Evolutionary conservation across 2,329 filamentous ascomycete species (phyloP).

Genomic region (Cryphonectria radicalis): DNA sequence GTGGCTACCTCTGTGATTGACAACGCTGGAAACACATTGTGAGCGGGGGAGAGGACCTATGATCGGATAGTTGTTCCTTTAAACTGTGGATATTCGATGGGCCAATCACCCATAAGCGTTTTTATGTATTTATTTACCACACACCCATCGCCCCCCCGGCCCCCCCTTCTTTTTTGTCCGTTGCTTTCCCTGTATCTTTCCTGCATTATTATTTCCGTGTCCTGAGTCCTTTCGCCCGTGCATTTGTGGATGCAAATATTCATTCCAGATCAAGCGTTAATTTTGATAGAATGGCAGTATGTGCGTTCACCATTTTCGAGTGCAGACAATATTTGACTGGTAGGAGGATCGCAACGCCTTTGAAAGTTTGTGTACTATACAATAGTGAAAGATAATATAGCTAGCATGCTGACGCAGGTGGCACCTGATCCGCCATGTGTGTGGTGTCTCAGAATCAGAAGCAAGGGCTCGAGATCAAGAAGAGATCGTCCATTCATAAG

Average conservation of each 20-base stretch:
- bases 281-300: background rate
- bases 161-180: no score
- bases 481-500: background rate
- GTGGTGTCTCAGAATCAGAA: background rate
- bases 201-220: background rate
- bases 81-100: background rate
- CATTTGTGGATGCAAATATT: background rate
- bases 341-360: background rate
- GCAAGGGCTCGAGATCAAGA: background rate
- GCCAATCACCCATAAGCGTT: background rate
- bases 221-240: background rate
- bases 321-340: background rate
- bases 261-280: background rate
- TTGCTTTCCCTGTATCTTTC: no score
- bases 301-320: background rate
- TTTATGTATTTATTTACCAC: background rate
- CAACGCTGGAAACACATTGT: constrained; percentile 4
- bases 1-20: background rate
- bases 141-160: no score
- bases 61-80: background rate
- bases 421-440: background rate
- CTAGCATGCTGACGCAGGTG: background rate
- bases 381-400: background rate
- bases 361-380: background rate
- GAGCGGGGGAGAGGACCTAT: background rate